Evolutionary conservation across 2,329 filamentous ascomycete genomes (phyloP).

Genomic region (Neofusicoccum laricinum): DNA sequence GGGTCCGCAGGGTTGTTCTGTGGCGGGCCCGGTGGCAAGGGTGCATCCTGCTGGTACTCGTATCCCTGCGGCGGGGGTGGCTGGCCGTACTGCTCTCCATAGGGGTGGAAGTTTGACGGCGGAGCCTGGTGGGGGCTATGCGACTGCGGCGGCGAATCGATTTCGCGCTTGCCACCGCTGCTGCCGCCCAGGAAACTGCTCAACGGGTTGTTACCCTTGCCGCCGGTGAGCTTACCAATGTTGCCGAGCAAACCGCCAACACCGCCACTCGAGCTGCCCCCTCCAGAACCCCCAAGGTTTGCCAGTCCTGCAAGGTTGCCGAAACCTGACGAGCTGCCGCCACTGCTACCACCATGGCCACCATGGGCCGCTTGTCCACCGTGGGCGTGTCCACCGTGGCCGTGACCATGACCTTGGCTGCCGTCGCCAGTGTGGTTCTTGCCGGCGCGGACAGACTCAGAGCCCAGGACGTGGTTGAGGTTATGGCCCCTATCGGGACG

Average conservation of each 20-base stretch:
- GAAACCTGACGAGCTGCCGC: background rate
- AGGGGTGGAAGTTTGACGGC: background rate
- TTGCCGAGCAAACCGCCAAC: conserved; percentile 6
- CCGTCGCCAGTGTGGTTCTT: conserved; percentile 64
- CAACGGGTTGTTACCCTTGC: conserved; percentile 3
- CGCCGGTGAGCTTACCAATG: conserved; percentile 9
- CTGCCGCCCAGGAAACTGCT: conserved; percentile 15
- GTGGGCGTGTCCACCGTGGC: conserved; percentile 15
- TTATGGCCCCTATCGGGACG: conserved; percentile 63
- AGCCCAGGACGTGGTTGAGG: conserved; percentile 73
- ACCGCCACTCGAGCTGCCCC: conserved; percentile 8
- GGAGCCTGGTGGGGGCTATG: background rate
- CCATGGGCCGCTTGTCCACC: background rate
- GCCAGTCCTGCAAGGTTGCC: background rate
- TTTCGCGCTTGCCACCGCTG: conserved; percentile 11
- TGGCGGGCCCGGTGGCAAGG: conserved; percentile 13
- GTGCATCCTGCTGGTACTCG: conserved; percentile 13
- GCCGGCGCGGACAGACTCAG: conserved; percentile 77
- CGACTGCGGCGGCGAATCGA: background rate
- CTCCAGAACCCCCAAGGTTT: background rate
- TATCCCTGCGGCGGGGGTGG: background rate
- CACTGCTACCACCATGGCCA: background rate
- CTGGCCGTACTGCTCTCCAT: background rate
- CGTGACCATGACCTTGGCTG: conserved; percentile 22
- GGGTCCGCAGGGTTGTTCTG: conserved; percentile 9